Conservation (phyloP, 2,329 filamentous ascomycete species). For the Ophiostoma triangulosporum region DNA sequence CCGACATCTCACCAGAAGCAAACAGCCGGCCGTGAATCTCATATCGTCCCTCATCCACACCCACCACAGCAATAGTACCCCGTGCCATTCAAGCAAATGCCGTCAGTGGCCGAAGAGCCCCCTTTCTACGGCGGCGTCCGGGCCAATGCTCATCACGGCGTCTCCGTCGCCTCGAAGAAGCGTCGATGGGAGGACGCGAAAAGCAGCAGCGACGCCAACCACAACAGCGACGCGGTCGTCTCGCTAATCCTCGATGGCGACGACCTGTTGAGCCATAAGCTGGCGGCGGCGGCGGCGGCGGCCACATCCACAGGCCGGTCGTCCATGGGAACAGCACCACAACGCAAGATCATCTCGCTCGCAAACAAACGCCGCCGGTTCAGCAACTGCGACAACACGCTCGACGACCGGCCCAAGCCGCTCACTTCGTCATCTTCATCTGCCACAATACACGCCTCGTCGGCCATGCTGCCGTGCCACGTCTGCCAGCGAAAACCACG, state of each 20-base stretch:
- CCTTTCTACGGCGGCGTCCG: not conserved
- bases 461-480: slow-evolving; percentile 38
- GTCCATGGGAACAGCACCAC: not conserved
- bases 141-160: not conserved
- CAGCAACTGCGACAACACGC: not conserved
- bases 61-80: not conserved
- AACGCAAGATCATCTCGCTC: slow-evolving; percentile 5
- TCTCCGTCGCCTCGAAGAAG: slow-evolving; percentile 19
- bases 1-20: no score
- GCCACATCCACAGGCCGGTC: not conserved
- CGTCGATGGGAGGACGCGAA: slow-evolving; percentile 23
- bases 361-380: slow-evolving; percentile 5
- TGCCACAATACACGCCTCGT: not conserved
- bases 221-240: slow-evolving; percentile 1
- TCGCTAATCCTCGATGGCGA: not conserved
- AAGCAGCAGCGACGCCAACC: slow-evolving; percentile 4
- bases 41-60: not conserved
- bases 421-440: not conserved
- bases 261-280: not conserved
- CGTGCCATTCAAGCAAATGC: not conserved
- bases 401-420: not conserved
- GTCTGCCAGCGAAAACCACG: slow-evolving; percentile 53
- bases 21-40: not conserved
- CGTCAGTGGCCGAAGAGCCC: not conserved
- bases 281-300: not conserved